Percentiles rank a stretch among this genome's conserved stretches.
These are phyloP conservation scores for Phylloporus sp. DNA, from an alignment of 1,284 basidiomycete genomes.

Conservation along the genomic window DNA sequence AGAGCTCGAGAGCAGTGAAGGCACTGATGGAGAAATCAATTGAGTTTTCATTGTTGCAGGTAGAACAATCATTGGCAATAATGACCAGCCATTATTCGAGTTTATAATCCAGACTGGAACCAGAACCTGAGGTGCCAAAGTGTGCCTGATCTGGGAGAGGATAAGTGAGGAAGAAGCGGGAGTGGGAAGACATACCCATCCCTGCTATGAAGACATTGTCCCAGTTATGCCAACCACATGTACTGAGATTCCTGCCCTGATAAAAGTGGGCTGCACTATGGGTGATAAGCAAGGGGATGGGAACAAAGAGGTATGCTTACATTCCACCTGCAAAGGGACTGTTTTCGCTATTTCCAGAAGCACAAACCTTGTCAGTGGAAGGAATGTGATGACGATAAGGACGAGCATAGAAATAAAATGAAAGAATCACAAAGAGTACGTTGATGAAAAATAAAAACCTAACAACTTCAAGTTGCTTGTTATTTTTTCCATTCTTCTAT, in stretches of 20 bases:
- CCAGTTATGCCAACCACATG: slow-evolving; percentile 70
- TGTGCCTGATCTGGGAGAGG: slow-evolving; percentile 41
- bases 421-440: no score
- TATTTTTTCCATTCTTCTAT: no score
- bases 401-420: no score
- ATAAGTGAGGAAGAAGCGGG: slow-evolving; percentile 11
- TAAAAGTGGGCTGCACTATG: slow-evolving; percentile 73
- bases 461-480: no score
- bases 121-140: slow-evolving; percentile 53
- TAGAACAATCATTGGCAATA: slow-evolving; percentile 86
- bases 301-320: slow-evolving; percentile 42
- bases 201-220: slow-evolving; percentile 77
- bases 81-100: slow-evolving; percentile 61
- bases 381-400: no score
- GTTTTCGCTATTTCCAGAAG: neutral
- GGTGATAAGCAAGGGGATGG: slow-evolving; percentile 5
- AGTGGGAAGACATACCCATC: slow-evolving; percentile 48
- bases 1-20: slow-evolving; percentile 63
- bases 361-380: no score
- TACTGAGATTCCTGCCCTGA: slow-evolving; percentile 71
- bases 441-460: no score
- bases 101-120: slow-evolving; percentile 71
- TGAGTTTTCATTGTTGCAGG: slow-evolving; percentile 65
- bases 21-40: slow-evolving; percentile 84
- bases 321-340: slow-evolving; percentile 43